A percentile compares a stretch with the other conserved stretches of the same genome.
Conservation (phyloP, 331 rosid species). For the Telfairia occidentalis region DNA sequence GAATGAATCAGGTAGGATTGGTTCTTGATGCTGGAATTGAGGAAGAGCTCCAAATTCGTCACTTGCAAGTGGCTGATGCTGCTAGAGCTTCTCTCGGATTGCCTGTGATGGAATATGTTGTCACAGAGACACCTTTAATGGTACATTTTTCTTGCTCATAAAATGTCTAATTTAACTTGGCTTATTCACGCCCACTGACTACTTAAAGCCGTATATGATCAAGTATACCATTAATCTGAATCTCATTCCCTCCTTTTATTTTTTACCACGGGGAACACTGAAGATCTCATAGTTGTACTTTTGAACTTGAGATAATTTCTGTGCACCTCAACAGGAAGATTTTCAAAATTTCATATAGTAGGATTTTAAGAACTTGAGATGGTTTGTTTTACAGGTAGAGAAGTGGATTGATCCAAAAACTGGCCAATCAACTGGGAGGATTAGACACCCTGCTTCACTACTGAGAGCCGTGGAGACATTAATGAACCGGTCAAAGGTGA, state of each 20-base stretch:
- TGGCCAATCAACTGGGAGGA: slow-evolving; percentile 87
- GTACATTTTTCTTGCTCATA: slow-evolving; percentile 22
- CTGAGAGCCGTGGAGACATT: slow-evolving; percentile 54
- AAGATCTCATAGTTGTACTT: not conserved
- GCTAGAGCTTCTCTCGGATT: slow-evolving; percentile 89
- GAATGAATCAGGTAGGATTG: slow-evolving; percentile 54
- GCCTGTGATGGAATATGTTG: slow-evolving; percentile 61
- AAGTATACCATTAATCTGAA: not conserved
- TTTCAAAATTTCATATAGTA: not conserved
- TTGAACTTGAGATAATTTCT: not conserved
- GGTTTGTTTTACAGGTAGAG: slow-evolving; percentile 50
- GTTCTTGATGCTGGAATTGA: slow-evolving; percentile 87
- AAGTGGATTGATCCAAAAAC: slow-evolving; percentile 71
- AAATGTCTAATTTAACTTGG: slow-evolving; percentile 1
- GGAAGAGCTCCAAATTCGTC: slow-evolving; percentile 61
- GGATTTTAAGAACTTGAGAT: slow-evolving; percentile 18
- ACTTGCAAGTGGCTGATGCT: slow-evolving; percentile 85
- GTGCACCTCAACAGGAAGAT: not conserved
- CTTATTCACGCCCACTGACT: not conserved
- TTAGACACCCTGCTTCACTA: slow-evolving; percentile 64
- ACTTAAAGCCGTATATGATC: not conserved
- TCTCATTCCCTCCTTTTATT: not conserved
- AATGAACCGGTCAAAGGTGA: slow-evolving; percentile 36
- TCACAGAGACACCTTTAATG: slow-evolving; percentile 71
- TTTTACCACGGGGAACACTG: not conserved